Conservation (phyloP, 2,329 filamentous ascomycete species). For the Lecanosticta acicola region DNA sequence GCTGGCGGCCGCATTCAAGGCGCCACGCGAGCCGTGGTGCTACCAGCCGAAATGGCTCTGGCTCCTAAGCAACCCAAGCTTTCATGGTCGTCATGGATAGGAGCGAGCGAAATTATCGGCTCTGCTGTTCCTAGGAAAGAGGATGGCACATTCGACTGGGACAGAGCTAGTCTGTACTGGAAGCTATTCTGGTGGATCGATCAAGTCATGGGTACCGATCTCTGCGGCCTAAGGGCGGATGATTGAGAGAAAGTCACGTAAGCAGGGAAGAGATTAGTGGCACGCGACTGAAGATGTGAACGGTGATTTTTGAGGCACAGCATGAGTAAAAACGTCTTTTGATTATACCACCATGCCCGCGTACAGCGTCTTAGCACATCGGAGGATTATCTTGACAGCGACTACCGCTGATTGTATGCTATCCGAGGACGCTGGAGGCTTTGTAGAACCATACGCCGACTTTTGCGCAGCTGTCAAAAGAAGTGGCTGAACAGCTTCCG, state of each 20-base stretch:
- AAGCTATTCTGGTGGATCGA: constrained; percentile 55
- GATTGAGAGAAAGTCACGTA: constrained; percentile 5
- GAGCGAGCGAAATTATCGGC: constrained; percentile 59
- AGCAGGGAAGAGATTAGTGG: too few species aligned
- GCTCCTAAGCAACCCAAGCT: constrained; percentile 41
- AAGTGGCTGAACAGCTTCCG: neutral
- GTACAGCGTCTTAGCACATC: too few species aligned
- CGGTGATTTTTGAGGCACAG: too few species aligned
- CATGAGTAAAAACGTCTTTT: too few species aligned
- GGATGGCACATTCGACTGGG: constrained; percentile 71
- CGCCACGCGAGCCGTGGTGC: constrained; percentile 37
- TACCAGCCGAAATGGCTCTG: constrained; percentile 43
- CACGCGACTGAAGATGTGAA: too few species aligned
- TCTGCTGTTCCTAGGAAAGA: constrained; percentile 68
- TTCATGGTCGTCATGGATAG: constrained; percentile 35
- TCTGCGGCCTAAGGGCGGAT: constrained; percentile 54
- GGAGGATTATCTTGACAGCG: too few species aligned
- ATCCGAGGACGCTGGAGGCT: too few species aligned
- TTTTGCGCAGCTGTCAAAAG: neutral
- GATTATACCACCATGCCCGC: too few species aligned
- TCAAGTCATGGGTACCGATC: constrained; percentile 51
- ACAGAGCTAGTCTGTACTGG: constrained; percentile 57
- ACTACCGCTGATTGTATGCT: too few species aligned
- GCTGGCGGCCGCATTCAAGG: constrained; percentile 32
- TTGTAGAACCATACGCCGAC: too few species aligned